Evolutionary conservation across 2,329 filamentous ascomycete genomes (phyloP).

Genomic region (Aureobasidium subglaciale): DNA sequence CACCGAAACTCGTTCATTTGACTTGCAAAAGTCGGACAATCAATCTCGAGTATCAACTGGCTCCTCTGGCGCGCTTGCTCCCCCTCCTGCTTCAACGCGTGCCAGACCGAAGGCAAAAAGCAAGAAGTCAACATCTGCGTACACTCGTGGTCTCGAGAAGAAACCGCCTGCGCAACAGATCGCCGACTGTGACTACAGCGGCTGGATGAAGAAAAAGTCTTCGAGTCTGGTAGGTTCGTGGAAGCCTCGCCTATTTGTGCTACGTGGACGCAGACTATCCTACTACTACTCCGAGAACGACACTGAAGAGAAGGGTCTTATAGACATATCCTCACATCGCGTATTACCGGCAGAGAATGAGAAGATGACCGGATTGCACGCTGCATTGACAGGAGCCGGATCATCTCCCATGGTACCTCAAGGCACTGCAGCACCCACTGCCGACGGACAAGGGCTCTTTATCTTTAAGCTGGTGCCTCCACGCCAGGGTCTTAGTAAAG

Average conservation of each 20-base stretch:
- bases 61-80: conserved; percentile 31
- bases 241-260: conserved; percentile 93
- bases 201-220: conserved; percentile 99
- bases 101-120: conserved; percentile 36
- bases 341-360: conserved; percentile 94
- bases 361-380: conserved; percentile 80
- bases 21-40: conserved; percentile 28
- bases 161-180: conserved; percentile 78
- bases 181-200: conserved; percentile 80
- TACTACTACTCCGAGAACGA: conserved; percentile 97
- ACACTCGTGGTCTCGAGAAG: conserved; percentile 76
- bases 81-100: conserved; percentile 23
- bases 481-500: conserved; percentile 75
- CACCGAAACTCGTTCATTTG: conserved; percentile 39
- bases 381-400: conserved; percentile 80
- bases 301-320: conserved; percentile 85
- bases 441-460: conserved; percentile 56
- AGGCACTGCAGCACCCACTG: conserved; percentile 41
- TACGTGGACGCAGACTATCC: conserved; percentile 81
- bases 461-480: conserved; percentile 98
- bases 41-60: conserved; percentile 38
- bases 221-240: conserved; percentile 94
- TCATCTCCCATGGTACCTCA: conserved; percentile 50
- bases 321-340: conserved; percentile 94
- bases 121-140: conserved; percentile 94